Evolutionary conservation across 208 protist species (phyloP).

Genomic region (Leishmania turanica): DNA sequence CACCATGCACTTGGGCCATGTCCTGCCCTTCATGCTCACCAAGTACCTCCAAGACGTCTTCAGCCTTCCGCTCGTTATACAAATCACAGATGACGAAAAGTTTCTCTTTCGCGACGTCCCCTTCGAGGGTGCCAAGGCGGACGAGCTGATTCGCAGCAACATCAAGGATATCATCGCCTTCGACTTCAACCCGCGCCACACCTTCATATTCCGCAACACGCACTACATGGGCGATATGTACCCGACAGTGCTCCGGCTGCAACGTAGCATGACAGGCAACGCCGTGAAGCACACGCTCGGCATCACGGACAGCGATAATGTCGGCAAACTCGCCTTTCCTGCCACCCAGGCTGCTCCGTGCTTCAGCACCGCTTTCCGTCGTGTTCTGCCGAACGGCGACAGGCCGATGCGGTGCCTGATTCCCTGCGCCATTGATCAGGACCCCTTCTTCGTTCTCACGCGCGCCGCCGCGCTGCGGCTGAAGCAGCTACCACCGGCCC

Average conservation of each 20-base stretch:
- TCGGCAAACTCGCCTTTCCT: slow-evolving; percentile 97
- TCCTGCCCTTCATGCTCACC: slow-evolving; percentile 99
- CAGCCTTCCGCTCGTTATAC: slow-evolving; percentile 97
- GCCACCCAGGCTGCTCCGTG: slow-evolving; percentile 98
- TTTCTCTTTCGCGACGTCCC: slow-evolving; percentile 97
- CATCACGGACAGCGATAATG: slow-evolving; percentile 90
- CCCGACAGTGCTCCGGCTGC: slow-evolving; percentile 93
- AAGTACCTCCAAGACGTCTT: slow-evolving; percentile 99
- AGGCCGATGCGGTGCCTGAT: slow-evolving; percentile 96
- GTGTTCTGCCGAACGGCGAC: slow-evolving; percentile 77
- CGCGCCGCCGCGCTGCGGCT: slow-evolving; percentile 95
- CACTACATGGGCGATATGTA: slow-evolving; percentile 98
- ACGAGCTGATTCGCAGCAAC: slow-evolving; percentile 93
- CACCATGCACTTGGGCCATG: slow-evolving; percentile 98
- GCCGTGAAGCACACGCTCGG: slow-evolving; percentile 95
- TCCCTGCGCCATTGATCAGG: slow-evolving; percentile 97
- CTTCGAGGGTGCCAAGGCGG: slow-evolving; percentile 75
- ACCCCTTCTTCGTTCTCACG: slow-evolving; percentile 99
- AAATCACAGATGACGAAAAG: slow-evolving; percentile 99
- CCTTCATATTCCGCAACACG: slow-evolving; percentile 99
- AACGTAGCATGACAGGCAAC: slow-evolving; percentile 92
- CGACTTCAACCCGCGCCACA: slow-evolving; percentile 97
- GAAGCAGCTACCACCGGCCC: slow-evolving; percentile 91
- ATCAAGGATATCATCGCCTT: slow-evolving; percentile 99
- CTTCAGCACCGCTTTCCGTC: slow-evolving; percentile 94